Base-by-base conservation (phyloP, 192 early-diverging fungal genomes). In the Phlyctochytrium bullatum region DNA sequence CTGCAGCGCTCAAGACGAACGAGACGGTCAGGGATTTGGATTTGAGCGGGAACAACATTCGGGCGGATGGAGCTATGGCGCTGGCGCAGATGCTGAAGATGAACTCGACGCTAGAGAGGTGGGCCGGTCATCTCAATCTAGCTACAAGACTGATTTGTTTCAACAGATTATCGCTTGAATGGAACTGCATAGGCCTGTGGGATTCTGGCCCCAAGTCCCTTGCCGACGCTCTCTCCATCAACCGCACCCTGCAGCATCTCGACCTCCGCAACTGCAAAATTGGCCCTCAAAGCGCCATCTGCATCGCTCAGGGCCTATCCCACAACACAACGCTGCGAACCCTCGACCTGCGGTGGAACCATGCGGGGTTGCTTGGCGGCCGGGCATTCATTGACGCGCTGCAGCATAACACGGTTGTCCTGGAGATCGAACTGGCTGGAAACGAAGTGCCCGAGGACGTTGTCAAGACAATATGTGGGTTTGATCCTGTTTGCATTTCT, bases 131-230 rank as follows among this genome's bases (percentile, higher is more conserved):
- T 62, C 24, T 28, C 4, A 10, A 2, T 35, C 29, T 23, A 16
- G 0, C 59, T 16, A 47, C 28, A 67, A 71, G 14, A 25, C 47
- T 32, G 50, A 32, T 20, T 59, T 64, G 12, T 10, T 1, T 68
- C 61, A 62, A 20, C 35, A 76, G 75, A 56, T 65, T 86, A 29
- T 58, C 76, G 10, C 66, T 86, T 12, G 85, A 86, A 67, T 86
- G 85, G 85, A 86, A 86, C 65, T 84, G 82, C 73, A 73, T 86
- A 24, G 85, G 85, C 1, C 80, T 86, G 51, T 86, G 85, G 85
- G 80, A 86, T 34, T 64, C 74, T 23, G 82, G 82, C 27, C 47
- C 82, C 3, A 74, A 73, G 34, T 76, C 82, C 2, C 24, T 86
- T 2, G 79, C 78, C 2, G 85, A 86, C 61, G 82, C 80, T 20